phyloP scores from a whole-genome alignment of 2,329 filamentous ascomycete genomes.

The Madurella mycetomatis region DNA sequence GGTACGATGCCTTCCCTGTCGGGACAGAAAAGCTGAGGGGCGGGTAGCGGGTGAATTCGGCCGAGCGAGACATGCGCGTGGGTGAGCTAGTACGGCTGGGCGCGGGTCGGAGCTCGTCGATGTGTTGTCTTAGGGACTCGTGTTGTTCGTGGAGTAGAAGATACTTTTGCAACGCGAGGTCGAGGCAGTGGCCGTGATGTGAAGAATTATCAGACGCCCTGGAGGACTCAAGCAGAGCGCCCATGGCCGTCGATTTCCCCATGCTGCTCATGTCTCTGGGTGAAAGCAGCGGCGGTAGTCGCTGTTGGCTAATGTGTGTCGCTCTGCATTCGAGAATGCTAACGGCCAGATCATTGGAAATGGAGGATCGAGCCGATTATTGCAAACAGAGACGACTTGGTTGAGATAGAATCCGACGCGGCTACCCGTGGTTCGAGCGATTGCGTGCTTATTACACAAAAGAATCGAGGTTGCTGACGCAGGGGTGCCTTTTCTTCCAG shows the following conservation, averaged over 20 bases:
- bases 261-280: slow-evolving; percentile 10
- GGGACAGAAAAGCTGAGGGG: slow-evolving; percentile 29
- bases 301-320: slow-evolving; percentile 14
- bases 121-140: slow-evolving; percentile 47
- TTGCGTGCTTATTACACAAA: slow-evolving; percentile 15
- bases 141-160: slow-evolving; percentile 51
- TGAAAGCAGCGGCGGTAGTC: slow-evolving; percentile 5
- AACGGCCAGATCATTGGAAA: slow-evolving; percentile 23
- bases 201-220: slow-evolving; percentile 6
- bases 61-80: slow-evolving; percentile 52
- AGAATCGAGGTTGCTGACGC: not conserved
- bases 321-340: slow-evolving; percentile 11
- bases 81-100: slow-evolving; percentile 52
- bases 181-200: slow-evolving; percentile 35
- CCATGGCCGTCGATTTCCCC: slow-evolving; percentile 9
- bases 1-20: slow-evolving; percentile 28
- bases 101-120: slow-evolving; percentile 45
- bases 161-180: slow-evolving; percentile 51
- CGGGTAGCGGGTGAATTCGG: slow-evolving; percentile 43
- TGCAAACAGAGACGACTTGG: not conserved
- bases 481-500: not conserved
- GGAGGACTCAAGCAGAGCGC: slow-evolving; percentile 15
- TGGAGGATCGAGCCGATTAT: not conserved
- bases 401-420: not conserved
- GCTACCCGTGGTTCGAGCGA: not conserved